Percentiles rank a stretch among this genome's conserved stretches.
These are phyloP conservation scores for Penicillium odoratum DNA, from an alignment of 495 filamentous ascomycete genomes.

Conservation along the genomic window DNA sequence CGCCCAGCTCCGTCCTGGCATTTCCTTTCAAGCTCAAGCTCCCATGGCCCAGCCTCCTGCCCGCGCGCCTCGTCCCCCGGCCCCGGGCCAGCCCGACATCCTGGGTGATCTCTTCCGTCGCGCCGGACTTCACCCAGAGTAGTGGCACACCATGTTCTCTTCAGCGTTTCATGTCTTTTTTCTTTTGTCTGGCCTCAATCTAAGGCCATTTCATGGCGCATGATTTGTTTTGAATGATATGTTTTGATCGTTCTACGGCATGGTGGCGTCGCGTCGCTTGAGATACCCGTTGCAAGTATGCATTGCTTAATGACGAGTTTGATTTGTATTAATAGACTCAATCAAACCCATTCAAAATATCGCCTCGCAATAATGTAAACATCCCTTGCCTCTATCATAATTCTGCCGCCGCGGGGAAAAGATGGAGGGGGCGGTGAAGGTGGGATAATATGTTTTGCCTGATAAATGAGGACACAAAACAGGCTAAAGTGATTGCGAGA, in stretches of 20 bases:
- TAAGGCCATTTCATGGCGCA: constrained; percentile 13
- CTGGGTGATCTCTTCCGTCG: constrained; percentile 45
- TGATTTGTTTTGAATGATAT: constrained; percentile 4
- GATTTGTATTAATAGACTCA: background rate
- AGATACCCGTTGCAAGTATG: constrained; percentile 32
- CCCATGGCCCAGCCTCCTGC: background rate
- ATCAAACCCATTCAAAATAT: background rate
- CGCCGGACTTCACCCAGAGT: constrained; percentile 35
- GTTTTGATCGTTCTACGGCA: constrained; percentile 10
- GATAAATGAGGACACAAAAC: no score
- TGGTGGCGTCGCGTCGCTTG: constrained; percentile 24
- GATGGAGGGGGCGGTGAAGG: no score
- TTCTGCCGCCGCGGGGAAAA: no score
- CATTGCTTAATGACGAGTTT: constrained; percentile 4
- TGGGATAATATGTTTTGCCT: no score
- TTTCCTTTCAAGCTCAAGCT: no score
- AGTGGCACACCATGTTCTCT: constrained; percentile 10
- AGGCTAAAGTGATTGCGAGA: no score
- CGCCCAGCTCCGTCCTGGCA: background rate
- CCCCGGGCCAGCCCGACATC: constrained; percentile 31
- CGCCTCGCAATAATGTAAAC: no score
- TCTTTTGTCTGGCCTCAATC: background rate
- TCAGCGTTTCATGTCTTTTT: constrained; percentile 1
- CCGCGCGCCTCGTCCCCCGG: background rate
- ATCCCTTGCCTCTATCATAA: no score